These are phyloP conservation scores for Crataegus laevigata DNA, from an alignment of 306 rosid genomes.

Conservation along the genomic window DNA sequence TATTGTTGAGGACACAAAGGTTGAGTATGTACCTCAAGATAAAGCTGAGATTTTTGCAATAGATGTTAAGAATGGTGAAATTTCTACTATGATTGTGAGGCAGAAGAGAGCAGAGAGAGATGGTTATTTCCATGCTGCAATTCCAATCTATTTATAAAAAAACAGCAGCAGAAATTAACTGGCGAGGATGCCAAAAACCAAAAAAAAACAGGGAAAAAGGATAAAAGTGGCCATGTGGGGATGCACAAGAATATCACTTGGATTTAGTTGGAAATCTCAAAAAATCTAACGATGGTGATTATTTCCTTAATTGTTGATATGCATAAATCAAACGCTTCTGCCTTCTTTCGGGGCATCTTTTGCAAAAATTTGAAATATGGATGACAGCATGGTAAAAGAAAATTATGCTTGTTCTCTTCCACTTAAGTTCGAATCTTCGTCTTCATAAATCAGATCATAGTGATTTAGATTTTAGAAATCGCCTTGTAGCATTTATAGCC, in stretches of 20 bases:
- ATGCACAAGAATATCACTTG: conserved; percentile 11
- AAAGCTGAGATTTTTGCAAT: not conserved
- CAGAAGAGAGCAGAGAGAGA: not conserved
- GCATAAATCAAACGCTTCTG: conserved; percentile 4
- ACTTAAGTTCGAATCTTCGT: not conserved
- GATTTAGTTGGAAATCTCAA: conserved; percentile 19
- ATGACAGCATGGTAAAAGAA: not conserved
- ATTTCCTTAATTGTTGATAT: conserved; percentile 14
- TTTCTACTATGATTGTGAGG: not conserved
- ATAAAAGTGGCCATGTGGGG: not conserved
- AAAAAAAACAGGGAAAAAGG: not conserved
- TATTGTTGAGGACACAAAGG: not conserved
- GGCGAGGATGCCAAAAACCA: not conserved
- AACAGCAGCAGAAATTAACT: not conserved
- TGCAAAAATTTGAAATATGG: not conserved
- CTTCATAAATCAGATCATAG: no score
- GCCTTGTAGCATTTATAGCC: not conserved
- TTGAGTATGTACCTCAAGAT: not conserved
- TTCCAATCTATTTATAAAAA: not conserved
- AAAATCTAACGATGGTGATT: conserved; percentile 22
- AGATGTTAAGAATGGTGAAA: not conserved
- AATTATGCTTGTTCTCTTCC: not conserved
- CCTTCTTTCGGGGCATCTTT: not conserved
- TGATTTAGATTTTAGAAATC: not conserved
- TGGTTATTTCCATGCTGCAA: not conserved